Base-by-base conservation (phyloP, 2,329 filamentous ascomycete species). In the Nemania sp. region DNA sequence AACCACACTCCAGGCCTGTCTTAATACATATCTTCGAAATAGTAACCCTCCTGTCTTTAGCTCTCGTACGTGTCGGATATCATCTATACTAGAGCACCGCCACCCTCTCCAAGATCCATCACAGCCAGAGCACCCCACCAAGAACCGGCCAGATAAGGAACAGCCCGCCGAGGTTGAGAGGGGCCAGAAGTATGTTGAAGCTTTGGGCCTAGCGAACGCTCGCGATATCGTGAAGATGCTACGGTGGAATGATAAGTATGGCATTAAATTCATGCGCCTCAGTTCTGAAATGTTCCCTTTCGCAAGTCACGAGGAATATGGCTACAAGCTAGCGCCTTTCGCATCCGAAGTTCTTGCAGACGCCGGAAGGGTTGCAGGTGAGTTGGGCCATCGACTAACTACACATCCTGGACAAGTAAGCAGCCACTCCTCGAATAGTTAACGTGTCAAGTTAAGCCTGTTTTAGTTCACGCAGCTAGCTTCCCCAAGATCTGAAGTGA, bases 271-370 rank as follows among this genome's bases (percentile, higher is more conserved):
- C 78, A 89, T 98, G 88, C 89, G 95, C 1, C 84, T 98, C 22
- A 97, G 93, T 73, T 97, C 93, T 62, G 95, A 98, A 74, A 98
- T 98, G 92, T 98, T 98, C 72, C 95, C 95, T 0, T 98, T 98
- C 78, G 95, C 95, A 1, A 97, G 93, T 71, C 95, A 98, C 75
- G 86, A 88, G 26, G 91, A 93, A 69, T 91, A 97, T 72, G 95
- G 94, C 0, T 98, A 98, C 79, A 91, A 89, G 73, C 85, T 98
- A 13, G 90, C 89, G 0, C 91, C 92, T 0, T 98, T 98, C 77
- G 95, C 94, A 0, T 88, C 92, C 0, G 90, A 94, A 15, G 89
- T 87, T 0, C 83, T 98, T 10, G 90, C 88, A 2, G 90, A 94
- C 72, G 93, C 88, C 7, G 95, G 95, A 1, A 89, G 83, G 74